phyloP scores from a whole-genome alignment of 2,329 filamentous ascomycete species.

The Fusarium haematococcum region DNA sequence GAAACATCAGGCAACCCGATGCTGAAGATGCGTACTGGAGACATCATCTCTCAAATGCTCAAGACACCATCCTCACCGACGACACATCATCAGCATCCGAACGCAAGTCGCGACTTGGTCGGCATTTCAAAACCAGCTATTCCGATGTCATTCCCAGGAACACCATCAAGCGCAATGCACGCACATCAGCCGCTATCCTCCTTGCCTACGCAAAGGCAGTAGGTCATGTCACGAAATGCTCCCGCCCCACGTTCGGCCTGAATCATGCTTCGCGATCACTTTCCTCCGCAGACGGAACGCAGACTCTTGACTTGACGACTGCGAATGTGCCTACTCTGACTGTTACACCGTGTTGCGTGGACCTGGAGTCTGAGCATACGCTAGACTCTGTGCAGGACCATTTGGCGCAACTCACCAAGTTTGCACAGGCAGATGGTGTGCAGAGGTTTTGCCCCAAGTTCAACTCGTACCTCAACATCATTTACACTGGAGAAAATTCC shows the following conservation, averaged over 20 bases:
- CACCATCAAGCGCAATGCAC: background rate
- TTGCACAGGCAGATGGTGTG: background rate
- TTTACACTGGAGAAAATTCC: background rate
- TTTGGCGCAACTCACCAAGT: constrained; percentile 14
- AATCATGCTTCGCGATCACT: constrained; percentile 27
- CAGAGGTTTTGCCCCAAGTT: background rate
- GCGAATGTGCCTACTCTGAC: constrained; percentile 10
- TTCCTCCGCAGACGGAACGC: background rate
- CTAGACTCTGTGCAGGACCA: background rate
- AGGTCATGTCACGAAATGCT: background rate
- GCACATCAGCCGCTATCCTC: constrained; percentile 3
- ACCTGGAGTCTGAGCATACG: background rate
- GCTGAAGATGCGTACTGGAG: constrained; percentile 11
- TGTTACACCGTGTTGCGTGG: background rate
- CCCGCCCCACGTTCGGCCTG: constrained; percentile 8
- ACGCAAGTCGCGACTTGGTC: background rate
- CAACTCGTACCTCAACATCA: constrained; percentile 23
- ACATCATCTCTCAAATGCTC: background rate
- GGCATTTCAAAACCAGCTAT: constrained; percentile 11
- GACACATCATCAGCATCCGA: background rate
- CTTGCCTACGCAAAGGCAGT: constrained; percentile 8
- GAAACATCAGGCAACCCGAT: background rate
- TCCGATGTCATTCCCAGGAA: background rate
- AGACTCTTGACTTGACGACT: constrained; percentile 13
- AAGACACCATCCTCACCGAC: constrained; percentile 1